Conservation (phyloP, 176 grass and related monocot species). For the Poa annua region DNA sequence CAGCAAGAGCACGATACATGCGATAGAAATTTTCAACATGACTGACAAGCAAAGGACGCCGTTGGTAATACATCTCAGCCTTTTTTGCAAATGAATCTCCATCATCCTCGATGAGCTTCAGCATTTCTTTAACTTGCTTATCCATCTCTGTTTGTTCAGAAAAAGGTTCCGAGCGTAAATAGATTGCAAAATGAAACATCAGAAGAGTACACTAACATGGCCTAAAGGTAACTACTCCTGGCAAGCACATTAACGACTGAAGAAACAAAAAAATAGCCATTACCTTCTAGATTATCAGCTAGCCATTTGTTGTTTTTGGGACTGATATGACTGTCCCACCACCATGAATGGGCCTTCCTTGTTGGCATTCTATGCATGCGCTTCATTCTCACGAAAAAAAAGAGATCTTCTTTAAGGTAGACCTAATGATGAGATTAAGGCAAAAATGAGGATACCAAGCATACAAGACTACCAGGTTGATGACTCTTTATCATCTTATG, state of each 20-base stretch:
- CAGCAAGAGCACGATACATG: slow-evolving; percentile 93
- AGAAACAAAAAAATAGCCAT: slow-evolving; percentile 2
- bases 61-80: slow-evolving; percentile 89
- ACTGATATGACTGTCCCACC: slow-evolving; percentile 95
- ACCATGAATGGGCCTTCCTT: slow-evolving; percentile 89
- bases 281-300: slow-evolving; percentile 89
- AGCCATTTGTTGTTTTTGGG: slow-evolving; percentile 94
- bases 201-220: not conserved
- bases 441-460: slow-evolving; percentile 31
- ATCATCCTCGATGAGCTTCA: slow-evolving; percentile 88
- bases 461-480: not conserved
- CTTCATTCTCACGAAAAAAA: slow-evolving; percentile 56
- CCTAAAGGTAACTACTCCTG: not conserved
- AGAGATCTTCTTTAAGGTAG: not conserved
- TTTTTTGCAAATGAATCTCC: slow-evolving; percentile 96
- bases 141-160: slow-evolving; percentile 73
- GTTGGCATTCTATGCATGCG: slow-evolving; percentile 76
- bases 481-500: not conserved
- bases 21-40: slow-evolving; percentile 91
- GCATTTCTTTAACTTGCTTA: slow-evolving; percentile 91
- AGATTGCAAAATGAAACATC: slow-evolving; percentile 6
- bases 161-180: slow-evolving; percentile 4
- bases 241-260: not conserved
- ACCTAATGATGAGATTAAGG: slow-evolving; percentile 38
- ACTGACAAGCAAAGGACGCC: slow-evolving; percentile 65